Base-by-base conservation (phyloP, 192 early-diverging fungal species). In the Thoreauomyces humboldtii region DNA sequence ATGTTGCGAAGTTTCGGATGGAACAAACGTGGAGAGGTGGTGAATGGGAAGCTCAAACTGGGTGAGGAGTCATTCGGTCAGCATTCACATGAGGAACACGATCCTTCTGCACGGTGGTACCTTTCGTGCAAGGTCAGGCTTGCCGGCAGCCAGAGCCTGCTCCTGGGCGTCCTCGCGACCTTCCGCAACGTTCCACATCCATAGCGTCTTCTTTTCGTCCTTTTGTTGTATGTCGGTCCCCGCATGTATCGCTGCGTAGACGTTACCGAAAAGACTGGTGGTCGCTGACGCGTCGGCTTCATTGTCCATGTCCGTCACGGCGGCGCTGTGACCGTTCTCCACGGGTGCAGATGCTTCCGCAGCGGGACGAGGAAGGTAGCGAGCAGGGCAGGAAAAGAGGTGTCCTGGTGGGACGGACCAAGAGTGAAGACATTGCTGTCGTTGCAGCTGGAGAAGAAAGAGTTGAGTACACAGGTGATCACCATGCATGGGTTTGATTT, bases 361-460 rank as follows among this genome's bases (percentile, higher is more conserved):
- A n/a, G 47, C 34, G n/a, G 5, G 14, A 21, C 25, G 52, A 11
- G 63, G 63, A 24, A 65, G 63, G 53, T 31, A 65, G 11, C 63
- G 63, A 25, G 63, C 63, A 55, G 63, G 63, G 11, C n/a, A 65
- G 24, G 35, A 41, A 35, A 65, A 65, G 22, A 54, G 43, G 4
- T 17, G 19, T 11, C 52, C 63, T 22, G 63, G 63, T 12, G 63
- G 52, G 2, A 65, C 63, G 0, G 63, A 65, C 63, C 63, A 65
- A 11, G 63, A 54, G 24, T 57, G 54, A 0, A 65, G 63, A 24
- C 37, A 57, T 57, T 65, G 63, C 37, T 65, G 51, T 57, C 41
- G 19, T 65, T 35, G 36, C 19, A 65, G 63, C 52, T 63, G 1
- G 5, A 1, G 25, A 34, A 31, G 29, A 33, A 24, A 21, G 36